Base-by-base conservation (phyloP, 2,329 filamentous ascomycete species). In the Cadophora sp. region DNA sequence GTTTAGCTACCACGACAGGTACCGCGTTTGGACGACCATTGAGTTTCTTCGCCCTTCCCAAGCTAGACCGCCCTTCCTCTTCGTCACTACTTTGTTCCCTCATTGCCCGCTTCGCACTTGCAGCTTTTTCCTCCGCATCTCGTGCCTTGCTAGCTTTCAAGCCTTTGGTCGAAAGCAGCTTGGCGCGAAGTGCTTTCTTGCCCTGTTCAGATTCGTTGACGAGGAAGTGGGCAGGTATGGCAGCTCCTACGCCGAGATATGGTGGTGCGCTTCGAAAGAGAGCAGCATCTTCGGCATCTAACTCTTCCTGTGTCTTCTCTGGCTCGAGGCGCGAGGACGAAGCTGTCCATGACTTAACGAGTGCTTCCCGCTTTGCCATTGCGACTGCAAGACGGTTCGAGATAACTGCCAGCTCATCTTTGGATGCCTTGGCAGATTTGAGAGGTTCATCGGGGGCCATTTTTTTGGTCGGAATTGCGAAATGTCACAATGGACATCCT, bases 41-140 rank as follows among this genome's bases (percentile, higher is more conserved):
- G 50, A 71, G 34, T 56, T 78, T 79, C 73, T 79, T 79, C 46
- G 76, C 75, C 53, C 73, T 77, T 37, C 77, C 77, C 34, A 79
- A 51, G n/a, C 70, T 71, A 63, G 77, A 77, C 56, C 78, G 72
- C 2, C 78, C 77, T 60, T 75, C 75, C 26, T 79, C 78, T 37
- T 80, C 78, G 68, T 79, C 78, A 61, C 78, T 79, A 48, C 73
- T 77, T 46, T 78, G 75, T 27, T 71, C 71, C 50, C 56, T 73
- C 60, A 74, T 63, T 14, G 62, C 72, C n/a, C 76, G 71, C 69
- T 77, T 78, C 24, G 73, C 73, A 68, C 74, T 78, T 7, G 66
- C 70, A 62, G 72, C 73, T 62, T 79, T 78, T 62, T 79, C 77
- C 55, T 77, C 76, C 8, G 72, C 70, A 73, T 78, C 74, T 67